phyloP scores from a whole-genome alignment of 2,329 filamentous ascomycete species.

The Colletotrichum godetiae region DNA sequence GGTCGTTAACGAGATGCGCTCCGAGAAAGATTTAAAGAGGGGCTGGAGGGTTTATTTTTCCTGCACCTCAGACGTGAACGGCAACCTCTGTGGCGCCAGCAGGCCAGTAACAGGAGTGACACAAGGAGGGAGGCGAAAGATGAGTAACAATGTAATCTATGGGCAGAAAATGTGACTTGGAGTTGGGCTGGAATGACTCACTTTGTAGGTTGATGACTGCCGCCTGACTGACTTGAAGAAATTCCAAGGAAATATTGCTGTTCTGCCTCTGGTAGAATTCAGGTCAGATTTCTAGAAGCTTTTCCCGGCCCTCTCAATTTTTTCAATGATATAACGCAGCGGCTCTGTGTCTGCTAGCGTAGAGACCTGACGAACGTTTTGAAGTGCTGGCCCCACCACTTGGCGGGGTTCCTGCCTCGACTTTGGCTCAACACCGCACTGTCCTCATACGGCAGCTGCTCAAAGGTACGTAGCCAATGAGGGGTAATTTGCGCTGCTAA shows the following conservation, averaged over 20 bases:
- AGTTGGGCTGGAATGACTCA: constrained; percentile 26
- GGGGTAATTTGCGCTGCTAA: constrained; percentile 14
- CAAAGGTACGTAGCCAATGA: constrained; percentile 5
- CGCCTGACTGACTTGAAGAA: background rate
- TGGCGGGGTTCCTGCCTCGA: constrained; percentile 21
- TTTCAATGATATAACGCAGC: background rate
- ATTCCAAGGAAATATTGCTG: background rate
- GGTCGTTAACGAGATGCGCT: constrained; percentile 31
- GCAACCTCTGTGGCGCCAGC: background rate
- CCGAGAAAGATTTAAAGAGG: constrained; percentile 34
- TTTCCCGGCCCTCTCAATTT: constrained; percentile 1
- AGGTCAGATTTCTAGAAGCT: background rate
- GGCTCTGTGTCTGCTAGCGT: constrained; percentile 16
- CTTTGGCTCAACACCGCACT: constrained; percentile 14
- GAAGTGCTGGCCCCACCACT: constrained; percentile 11
- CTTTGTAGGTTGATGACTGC: background rate
- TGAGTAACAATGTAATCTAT: background rate
- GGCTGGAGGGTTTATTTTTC: constrained; percentile 29
- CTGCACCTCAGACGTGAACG: background rate
- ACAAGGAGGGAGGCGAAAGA: background rate
- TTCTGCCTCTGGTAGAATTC: background rate
- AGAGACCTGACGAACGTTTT: constrained; percentile 19
- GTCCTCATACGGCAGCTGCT: background rate
- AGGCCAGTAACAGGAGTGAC: background rate
- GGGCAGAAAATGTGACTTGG: background rate